phyloP scores from a whole-genome alignment of 192 early-diverging fungal species.

The Coemansia sp. region DNA sequence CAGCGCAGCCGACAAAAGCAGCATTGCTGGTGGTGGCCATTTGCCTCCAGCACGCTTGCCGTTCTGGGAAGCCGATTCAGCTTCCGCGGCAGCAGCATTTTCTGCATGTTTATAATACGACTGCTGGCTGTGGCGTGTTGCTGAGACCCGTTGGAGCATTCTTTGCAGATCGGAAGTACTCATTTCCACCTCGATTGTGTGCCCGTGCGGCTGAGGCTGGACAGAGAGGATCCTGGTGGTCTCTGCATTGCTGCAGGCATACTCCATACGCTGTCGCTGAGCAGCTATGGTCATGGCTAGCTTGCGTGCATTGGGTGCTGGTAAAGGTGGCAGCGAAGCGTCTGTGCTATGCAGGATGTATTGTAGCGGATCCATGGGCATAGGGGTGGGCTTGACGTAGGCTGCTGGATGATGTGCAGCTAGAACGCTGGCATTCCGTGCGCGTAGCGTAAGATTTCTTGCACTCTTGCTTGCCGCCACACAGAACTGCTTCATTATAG shows the following conservation, averaged over 20 bases:
- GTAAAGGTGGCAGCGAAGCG: too few species aligned
- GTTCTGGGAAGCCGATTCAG: too few species aligned
- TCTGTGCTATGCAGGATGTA: constrained; percentile 17
- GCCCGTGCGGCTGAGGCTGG: constrained; percentile 8
- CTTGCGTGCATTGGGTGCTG: background rate
- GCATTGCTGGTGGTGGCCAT: too few species aligned
- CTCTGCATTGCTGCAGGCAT: background rate
- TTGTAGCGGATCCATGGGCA: constrained; percentile 29
- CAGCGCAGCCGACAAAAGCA: too few species aligned
- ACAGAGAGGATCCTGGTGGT: constrained; percentile 10
- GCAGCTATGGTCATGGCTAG: constrained; percentile 2
- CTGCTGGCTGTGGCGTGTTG: constrained; percentile 1
- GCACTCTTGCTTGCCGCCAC: background rate
- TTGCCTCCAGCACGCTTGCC: too few species aligned
- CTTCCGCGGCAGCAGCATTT: background rate
- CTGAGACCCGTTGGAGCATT: constrained; percentile 6
- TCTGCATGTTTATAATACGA: background rate
- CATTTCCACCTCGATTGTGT: constrained; percentile 32
- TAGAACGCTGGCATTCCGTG: constrained; percentile 21
- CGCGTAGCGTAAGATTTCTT: background rate
- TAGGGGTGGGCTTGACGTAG: background rate
- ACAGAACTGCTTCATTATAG: background rate
- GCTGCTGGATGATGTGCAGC: constrained; percentile 1
- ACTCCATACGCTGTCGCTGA: background rate
- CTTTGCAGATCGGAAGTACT: constrained; percentile 12